Conservation (phyloP, 305 asterid species). For the Fraxinus velutina region DNA sequence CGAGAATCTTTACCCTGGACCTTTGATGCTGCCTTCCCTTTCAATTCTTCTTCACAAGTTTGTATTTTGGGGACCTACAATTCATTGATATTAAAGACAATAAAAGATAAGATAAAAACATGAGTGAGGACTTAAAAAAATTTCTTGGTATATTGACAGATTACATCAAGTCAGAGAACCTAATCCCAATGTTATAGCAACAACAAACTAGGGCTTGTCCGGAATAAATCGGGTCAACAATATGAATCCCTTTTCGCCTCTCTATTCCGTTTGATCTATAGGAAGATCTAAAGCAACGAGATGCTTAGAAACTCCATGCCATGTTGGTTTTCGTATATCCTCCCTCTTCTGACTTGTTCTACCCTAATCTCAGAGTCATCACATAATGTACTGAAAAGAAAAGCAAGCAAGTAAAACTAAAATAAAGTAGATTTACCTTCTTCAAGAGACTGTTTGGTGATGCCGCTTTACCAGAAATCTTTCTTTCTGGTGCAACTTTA, state of each 20-base stretch:
- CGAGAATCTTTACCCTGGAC: conserved; percentile 37
- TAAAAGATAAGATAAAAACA: neutral
- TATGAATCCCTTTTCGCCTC: neutral
- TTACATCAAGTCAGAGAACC: neutral
- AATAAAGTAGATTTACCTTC: conserved; percentile 40
- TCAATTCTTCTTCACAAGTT: conserved; percentile 31
- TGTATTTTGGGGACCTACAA: conserved; percentile 38
- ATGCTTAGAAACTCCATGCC: neutral
- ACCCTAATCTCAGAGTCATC: neutral
- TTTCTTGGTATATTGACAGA: neutral
- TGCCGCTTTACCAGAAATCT: conserved; percentile 27
- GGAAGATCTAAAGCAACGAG: neutral
- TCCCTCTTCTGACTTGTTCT: neutral
- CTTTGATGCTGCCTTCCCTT: conserved; percentile 40
- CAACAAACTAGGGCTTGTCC: neutral
- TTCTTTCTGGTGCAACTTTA: conserved; percentile 34
- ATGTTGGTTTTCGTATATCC: neutral
- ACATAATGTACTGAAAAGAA: neutral
- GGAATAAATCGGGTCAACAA: neutral
- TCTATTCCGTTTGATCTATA: neutral
- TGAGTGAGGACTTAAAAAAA: neutral
- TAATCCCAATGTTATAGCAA: neutral
- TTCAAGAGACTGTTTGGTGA: conserved; percentile 30
- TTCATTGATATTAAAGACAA: neutral
- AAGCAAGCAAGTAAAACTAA: conserved; percentile 3